Conservation (phyloP, 1,284 basidiomycete genomes). For the Coniferiporia sulphurascens region DNA sequence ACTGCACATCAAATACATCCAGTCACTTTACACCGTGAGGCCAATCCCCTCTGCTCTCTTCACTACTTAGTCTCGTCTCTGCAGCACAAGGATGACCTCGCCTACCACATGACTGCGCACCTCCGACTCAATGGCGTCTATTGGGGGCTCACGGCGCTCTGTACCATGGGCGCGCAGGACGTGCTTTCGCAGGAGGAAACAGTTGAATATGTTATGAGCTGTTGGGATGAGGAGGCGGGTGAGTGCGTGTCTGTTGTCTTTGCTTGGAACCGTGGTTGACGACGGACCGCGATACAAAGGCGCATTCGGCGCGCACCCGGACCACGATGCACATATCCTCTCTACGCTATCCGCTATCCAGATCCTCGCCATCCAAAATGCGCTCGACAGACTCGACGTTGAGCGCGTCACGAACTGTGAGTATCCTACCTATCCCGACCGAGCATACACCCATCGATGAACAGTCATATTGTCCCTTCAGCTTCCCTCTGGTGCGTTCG, state of each 20-base stretch:
- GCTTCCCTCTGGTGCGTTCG: slow-evolving; percentile 81
- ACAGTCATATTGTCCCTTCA: slow-evolving; percentile 82
- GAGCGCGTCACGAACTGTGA: slow-evolving; percentile 73
- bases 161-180: slow-evolving; percentile 72
- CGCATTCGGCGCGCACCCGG: slow-evolving; percentile 87
- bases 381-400: slow-evolving; percentile 66
- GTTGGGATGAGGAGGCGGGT: slow-evolving; percentile 91
- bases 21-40: slow-evolving; percentile 61
- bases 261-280: slow-evolving; percentile 14
- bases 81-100: slow-evolving; percentile 77
- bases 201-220: slow-evolving; percentile 87
- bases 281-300: slow-evolving; percentile 50
- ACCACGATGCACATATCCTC: slow-evolving; percentile 88
- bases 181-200: slow-evolving; percentile 80
- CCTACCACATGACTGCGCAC: slow-evolving; percentile 91
- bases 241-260: slow-evolving; percentile 24
- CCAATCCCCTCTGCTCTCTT: background rate
- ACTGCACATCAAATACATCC: slow-evolving; percentile 72
- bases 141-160: slow-evolving; percentile 91
- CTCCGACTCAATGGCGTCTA: slow-evolving; percentile 95
- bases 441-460: slow-evolving; percentile 1
- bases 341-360: slow-evolving; percentile 91
- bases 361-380: slow-evolving; percentile 83
- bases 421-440: slow-evolving; percentile 28
- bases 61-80: background rate